A percentile compares a stretch with the other conserved stretches of the same genome.
These are phyloP conservation scores for Tausonia pullulans DNA, from an alignment of 1,284 basidiomycete species.

Conservation along the genomic window DNA sequence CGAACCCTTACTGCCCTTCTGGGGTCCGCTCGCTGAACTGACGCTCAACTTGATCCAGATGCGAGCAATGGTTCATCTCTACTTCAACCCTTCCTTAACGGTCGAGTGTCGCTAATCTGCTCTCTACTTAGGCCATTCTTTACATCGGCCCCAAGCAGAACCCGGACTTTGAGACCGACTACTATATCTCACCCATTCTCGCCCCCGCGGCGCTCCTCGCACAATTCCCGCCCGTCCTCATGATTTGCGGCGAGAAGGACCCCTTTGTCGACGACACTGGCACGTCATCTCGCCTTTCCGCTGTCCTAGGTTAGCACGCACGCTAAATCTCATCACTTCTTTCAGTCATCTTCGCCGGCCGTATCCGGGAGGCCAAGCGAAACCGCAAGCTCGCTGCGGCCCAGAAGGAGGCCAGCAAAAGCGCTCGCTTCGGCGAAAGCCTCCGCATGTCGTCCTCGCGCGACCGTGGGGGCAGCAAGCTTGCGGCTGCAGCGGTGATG, in stretches of 20 bases:
- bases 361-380: conserved; percentile 82
- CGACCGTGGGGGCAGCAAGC: no score
- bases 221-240: conserved; percentile 82
- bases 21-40: neutral
- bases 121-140: conserved; percentile 51
- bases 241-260: conserved; percentile 91
- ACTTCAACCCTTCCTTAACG: conserved; percentile 59
- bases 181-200: conserved; percentile 86
- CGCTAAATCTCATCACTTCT: conserved; percentile 1
- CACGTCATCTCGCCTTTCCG: neutral
- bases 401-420: neutral
- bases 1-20: neutral
- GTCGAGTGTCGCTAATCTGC: no score
- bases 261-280: conserved; percentile 86
- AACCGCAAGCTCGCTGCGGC: conserved; percentile 36
- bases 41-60: conserved; percentile 45
- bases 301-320: conserved; percentile 12
- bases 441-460: no score
- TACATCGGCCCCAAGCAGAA: conserved; percentile 87
- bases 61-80: conserved; percentile 96
- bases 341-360: conserved; percentile 76
- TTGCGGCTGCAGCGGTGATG: no score
- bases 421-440: no score
- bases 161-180: conserved; percentile 89
- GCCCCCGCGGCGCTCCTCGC: conserved; percentile 72